These are phyloP conservation scores for Ilex aquifolium DNA, from an alignment of 257 asterid species.

Conservation along the genomic window DNA sequence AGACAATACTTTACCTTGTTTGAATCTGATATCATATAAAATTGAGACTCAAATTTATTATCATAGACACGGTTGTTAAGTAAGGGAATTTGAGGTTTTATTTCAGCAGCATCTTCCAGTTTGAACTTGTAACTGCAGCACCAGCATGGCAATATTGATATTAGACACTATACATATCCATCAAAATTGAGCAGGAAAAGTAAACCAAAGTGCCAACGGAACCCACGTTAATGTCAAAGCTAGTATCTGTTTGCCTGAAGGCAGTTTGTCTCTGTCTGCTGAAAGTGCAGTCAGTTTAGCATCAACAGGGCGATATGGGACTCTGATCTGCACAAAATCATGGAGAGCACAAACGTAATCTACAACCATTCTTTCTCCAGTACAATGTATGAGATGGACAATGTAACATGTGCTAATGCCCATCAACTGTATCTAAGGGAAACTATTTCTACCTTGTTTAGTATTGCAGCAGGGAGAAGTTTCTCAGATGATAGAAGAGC, in stretches of 20 bases:
- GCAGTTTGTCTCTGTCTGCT: conserved; percentile 82
- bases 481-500: conserved; percentile 82
- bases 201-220: conserved; percentile 13
- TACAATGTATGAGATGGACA: background rate
- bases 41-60: conserved; percentile 93
- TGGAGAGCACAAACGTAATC: conserved; percentile 12
- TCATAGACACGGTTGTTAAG: conserved; percentile 95
- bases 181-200: conserved; percentile 3
- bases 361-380: conserved; percentile 1
- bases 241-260: conserved; percentile 82
- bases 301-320: conserved; percentile 81
- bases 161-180: background rate
- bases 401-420: background rate
- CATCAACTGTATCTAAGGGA: background rate
- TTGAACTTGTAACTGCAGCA: conserved; percentile 84
- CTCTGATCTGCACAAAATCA: conserved; percentile 59
- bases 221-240: conserved; percentile 78
- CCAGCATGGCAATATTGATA: conserved; percentile 20
- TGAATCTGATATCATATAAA: conserved; percentile 91
- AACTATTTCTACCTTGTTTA: conserved; percentile 59
- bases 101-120: conserved; percentile 77
- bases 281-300: conserved; percentile 74
- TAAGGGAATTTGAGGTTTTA: conserved; percentile 83
- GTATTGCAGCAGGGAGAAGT: conserved; percentile 76
- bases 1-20: conserved; percentile 60